Base-by-base conservation (phyloP, 352 stramenopile species). In the Pilasporangium apinafurcum region DNA sequence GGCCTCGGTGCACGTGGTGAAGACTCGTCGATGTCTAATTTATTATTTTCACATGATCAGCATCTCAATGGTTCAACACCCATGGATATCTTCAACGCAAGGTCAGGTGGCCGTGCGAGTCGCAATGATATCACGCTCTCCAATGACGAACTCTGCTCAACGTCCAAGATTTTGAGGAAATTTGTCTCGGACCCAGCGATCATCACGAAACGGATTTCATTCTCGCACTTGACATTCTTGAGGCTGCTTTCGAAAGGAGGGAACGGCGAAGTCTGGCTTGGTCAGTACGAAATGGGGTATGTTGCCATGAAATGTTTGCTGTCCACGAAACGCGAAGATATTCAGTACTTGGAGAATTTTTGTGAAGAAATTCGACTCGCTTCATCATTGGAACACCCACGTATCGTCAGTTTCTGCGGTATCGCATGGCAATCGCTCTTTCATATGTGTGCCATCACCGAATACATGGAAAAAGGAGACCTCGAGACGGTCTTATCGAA, bases 201-300 rank as follows among this genome's bases (percentile, higher is more conserved):
- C 44, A 62, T 90, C 44, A 85, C 72, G 14, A 86, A 86, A 49
- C 74, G 75, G 17, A 86, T 91, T 37, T 75, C 73, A 5, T 86
- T 86, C 39, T 62, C 62, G 5, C 72, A 88, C 49, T 56, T 92
- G n/a, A 77, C 74, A 12, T 91, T 85, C 44, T 48, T 86, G 32
- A 55, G 73, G 9, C 50, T 86, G 22, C 48, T 92, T 8, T 80
- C 76, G 5, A 88, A 89, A 41, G 80, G 80, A 48, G 80, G 75
- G 17, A 89, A 77, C 30, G 80, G 80, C 7, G 77, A 92, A 43
- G 80, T 92, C 8, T 92, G 77, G 77, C 44, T 88, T n/a, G 77
- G 80, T 8, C 68, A 86, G 47, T 87, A 85, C 37, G 74, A 87
- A 47, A 57, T 67, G 27, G 61, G 71, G 4, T 83, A 86, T 44